A percentile compares a stretch with the other conserved stretches of the same genome.
Evolutionary conservation across 345 rosid genomes (phyloP).

Genomic region (Lagerstroemia speciosa): DNA sequence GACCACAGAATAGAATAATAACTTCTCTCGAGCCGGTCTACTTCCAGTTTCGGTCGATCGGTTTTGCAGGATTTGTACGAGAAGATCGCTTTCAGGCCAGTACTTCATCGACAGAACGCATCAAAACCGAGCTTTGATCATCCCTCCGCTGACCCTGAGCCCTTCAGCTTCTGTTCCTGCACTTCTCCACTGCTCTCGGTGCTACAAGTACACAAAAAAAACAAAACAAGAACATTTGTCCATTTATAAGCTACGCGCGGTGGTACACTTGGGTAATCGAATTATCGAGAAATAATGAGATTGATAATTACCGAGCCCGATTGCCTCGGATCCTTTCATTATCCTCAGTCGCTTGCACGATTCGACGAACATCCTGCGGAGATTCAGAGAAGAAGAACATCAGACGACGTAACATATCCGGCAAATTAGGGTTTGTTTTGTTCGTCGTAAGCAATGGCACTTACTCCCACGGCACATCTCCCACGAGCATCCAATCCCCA

Average conservation of each 20-base stretch:
- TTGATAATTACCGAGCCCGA: slow-evolving; percentile 46
- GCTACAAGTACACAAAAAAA: slow-evolving; percentile 23
- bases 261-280: too few species aligned
- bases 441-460: too few species aligned
- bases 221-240: background rate
- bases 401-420: background rate
- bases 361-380: slow-evolving; percentile 54
- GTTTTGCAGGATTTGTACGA: background rate
- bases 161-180: slow-evolving; percentile 72
- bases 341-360: slow-evolving; percentile 74
- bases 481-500: slow-evolving; percentile 92
- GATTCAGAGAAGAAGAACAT: background rate
- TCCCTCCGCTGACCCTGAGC: background rate
- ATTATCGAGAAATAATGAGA: too few species aligned
- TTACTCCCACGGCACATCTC: slow-evolving; percentile 93
- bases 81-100: background rate
- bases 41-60: background rate
- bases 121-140: background rate
- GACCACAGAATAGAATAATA: background rate
- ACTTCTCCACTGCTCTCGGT: slow-evolving; percentile 69
- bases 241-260: background rate
- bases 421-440: too few species aligned
- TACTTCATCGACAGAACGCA: background rate
- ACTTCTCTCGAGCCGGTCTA: background rate
- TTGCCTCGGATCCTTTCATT: slow-evolving; percentile 81